Conservation (phyloP, 352 stramenopile genomes). For the Pythium periplocum region DNA sequence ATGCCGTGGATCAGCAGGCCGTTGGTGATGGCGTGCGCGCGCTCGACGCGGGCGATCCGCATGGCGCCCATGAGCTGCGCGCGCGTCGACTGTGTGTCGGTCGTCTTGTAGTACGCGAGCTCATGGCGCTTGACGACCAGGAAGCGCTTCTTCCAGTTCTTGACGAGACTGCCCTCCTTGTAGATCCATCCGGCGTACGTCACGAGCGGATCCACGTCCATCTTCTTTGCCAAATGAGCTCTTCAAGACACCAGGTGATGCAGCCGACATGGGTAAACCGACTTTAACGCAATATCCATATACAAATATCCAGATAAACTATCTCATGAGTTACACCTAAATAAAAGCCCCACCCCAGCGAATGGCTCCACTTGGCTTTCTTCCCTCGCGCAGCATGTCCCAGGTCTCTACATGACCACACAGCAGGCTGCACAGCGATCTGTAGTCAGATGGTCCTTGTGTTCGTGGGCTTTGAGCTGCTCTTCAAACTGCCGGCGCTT, state of each 20-base stretch:
- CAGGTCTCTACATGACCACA: constrained; percentile 27
- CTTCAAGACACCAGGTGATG: too few species aligned
- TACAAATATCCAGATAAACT: too few species aligned
- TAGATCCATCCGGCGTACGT: constrained; percentile 76
- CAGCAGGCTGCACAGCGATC: constrained; percentile 53
- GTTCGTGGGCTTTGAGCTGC: constrained; percentile 19
- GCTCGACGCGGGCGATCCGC: constrained; percentile 61
- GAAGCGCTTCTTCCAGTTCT: constrained; percentile 84
- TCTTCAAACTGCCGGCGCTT: constrained; percentile 20
- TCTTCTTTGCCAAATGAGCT: not conserved
- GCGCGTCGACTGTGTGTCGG: constrained; percentile 45
- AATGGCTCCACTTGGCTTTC: too few species aligned
- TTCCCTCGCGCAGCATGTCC: too few species aligned
- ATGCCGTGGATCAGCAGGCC: constrained; percentile 56
- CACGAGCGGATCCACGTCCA: constrained; percentile 22
- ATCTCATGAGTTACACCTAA: too few species aligned
- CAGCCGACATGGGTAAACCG: too few species aligned
- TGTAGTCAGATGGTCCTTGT: constrained; percentile 21
- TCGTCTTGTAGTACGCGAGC: constrained; percentile 74
- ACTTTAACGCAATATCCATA: too few species aligned
- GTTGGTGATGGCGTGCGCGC: constrained; percentile 63
- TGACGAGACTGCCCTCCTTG: constrained; percentile 74
- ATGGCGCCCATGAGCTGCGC: constrained; percentile 68
- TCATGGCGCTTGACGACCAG: constrained; percentile 70
- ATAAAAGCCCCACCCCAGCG: too few species aligned